Percentiles rank a stretch among this genome's conserved stretches.
Conservation (phyloP, 805 yeast genomes). For the Saturnispora hagleri region DNA sequence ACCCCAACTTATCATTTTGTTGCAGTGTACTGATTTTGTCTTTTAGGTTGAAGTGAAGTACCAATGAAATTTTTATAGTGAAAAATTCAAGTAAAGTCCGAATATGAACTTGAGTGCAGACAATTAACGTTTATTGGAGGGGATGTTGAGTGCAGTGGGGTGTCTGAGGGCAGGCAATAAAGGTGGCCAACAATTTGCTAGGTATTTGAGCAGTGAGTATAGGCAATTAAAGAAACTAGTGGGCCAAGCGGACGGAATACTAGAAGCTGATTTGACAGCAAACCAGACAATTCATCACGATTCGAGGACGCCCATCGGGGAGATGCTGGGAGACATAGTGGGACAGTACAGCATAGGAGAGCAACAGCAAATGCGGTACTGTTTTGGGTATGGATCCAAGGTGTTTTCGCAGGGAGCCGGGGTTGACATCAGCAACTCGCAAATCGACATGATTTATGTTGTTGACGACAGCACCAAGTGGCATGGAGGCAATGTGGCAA, state of each 20-base stretch:
- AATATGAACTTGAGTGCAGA: not conserved
- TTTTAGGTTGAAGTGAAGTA: not conserved
- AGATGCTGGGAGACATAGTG: not conserved
- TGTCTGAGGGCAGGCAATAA: not conserved
- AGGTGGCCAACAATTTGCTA: not conserved
- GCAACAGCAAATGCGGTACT: constrained; percentile 31
- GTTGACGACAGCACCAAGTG: constrained; percentile 68
- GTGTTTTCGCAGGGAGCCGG: constrained; percentile 65
- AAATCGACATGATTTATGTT: constrained; percentile 77
- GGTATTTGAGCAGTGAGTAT: not conserved
- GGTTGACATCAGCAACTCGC: constrained; percentile 39
- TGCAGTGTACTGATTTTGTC: not conserved
- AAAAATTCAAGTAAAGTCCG: not conserved
- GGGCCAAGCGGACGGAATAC: not conserved
- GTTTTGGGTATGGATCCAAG: constrained; percentile 94
- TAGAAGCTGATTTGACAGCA: not conserved
- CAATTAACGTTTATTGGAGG: not conserved
- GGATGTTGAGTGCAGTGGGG: not conserved
- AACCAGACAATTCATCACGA: constrained; percentile 7
- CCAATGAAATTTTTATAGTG: not conserved
- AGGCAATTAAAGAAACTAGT: not conserved
- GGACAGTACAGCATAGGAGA: not conserved
- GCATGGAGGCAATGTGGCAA: constrained; percentile 64
- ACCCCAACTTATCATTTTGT: not conserved
- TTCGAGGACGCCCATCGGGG: not conserved